phyloP scores from a whole-genome alignment of 768 basidiomycete genomes.

The Lactarius trivialis region DNA sequence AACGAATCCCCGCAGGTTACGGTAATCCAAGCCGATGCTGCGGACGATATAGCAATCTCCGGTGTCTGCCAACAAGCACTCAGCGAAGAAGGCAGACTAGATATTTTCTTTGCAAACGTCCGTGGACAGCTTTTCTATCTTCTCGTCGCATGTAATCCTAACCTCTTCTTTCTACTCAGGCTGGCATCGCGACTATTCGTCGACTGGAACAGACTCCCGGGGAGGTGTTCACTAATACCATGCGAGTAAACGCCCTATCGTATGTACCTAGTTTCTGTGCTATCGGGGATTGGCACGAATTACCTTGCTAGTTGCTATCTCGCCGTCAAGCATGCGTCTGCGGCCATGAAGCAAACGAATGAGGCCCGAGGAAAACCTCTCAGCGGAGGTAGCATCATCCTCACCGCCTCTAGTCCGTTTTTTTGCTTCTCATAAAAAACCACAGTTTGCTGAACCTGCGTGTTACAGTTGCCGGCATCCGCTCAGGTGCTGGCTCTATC shows the following conservation, averaged over 20 bases:
- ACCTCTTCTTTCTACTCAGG: constrained; percentile 36
- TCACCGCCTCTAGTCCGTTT: constrained; percentile 73
- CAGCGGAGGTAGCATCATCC: constrained; percentile 75
- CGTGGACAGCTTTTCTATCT: constrained; percentile 25
- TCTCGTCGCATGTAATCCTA: not conserved
- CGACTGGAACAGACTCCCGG: constrained; percentile 48
- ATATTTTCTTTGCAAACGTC: constrained; percentile 95
- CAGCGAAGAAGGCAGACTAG: constrained; percentile 77
- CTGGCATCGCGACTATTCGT: constrained; percentile 49
- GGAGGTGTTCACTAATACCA: constrained; percentile 64
- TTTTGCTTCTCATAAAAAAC: not conserved
- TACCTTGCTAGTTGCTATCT: constrained; percentile 63
- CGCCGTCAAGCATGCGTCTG: constrained; percentile 80
- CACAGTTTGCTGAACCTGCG: not conserved
- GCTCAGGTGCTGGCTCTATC: constrained; percentile 72
- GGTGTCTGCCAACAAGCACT: constrained; percentile 65
- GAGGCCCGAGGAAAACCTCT: constrained; percentile 59
- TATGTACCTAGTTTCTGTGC: constrained; percentile 24
- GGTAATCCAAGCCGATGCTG: constrained; percentile 72
- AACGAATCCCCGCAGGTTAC: constrained; percentile 53
- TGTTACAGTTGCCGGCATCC: constrained; percentile 67
- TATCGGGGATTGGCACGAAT: not conserved
- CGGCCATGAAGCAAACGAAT: constrained; percentile 69
- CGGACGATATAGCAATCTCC: constrained; percentile 65
- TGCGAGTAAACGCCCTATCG: constrained; percentile 74